phyloP scores from a whole-genome alignment of 495 filamentous ascomycete genomes.

The Podospora australis region DNA sequence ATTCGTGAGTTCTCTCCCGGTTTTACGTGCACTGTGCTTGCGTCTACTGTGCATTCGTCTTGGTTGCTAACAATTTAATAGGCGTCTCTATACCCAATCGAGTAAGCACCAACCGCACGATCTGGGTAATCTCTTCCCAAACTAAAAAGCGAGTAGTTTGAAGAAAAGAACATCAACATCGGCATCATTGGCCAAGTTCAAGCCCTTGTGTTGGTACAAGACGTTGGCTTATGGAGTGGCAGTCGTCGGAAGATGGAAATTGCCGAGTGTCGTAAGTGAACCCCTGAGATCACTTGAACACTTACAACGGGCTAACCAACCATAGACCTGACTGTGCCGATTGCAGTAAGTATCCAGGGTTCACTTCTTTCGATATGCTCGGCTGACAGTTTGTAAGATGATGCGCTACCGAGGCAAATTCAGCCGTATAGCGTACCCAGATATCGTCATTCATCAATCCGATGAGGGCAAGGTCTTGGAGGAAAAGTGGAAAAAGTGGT shows the following conservation, averaged over 20 bases:
- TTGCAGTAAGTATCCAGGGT: constrained; percentile 13
- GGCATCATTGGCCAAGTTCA: constrained; percentile 51
- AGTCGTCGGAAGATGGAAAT: constrained; percentile 64
- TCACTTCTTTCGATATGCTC: neutral
- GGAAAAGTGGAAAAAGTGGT: constrained; percentile 54
- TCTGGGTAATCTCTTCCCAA: constrained; percentile 9
- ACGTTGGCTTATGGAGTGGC: constrained; percentile 61
- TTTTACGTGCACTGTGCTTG: too few species aligned
- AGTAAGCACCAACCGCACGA: too few species aligned
- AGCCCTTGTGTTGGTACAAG: constrained; percentile 47
- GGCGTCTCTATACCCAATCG: too few species aligned
- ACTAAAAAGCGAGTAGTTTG: constrained; percentile 31
- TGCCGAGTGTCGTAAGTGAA: constrained; percentile 58
- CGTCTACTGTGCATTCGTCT: too few species aligned
- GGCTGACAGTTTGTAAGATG: constrained; percentile 28
- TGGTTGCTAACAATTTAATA: too few species aligned
- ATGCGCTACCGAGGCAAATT: constrained; percentile 39
- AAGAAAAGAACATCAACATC: constrained; percentile 52
- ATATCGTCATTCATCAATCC: constrained; percentile 33
- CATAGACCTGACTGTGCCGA: constrained; percentile 24
- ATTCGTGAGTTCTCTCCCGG: constrained; percentile 45
- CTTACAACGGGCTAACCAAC: too few species aligned
- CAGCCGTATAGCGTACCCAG: constrained; percentile 41
- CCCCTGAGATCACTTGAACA: too few species aligned
- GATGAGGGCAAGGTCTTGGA: constrained; percentile 45